A percentile compares a stretch with the other conserved stretches of the same genome.
Conservation (phyloP, 208 protist species). For the Crithidia acanthocephali region DNA sequence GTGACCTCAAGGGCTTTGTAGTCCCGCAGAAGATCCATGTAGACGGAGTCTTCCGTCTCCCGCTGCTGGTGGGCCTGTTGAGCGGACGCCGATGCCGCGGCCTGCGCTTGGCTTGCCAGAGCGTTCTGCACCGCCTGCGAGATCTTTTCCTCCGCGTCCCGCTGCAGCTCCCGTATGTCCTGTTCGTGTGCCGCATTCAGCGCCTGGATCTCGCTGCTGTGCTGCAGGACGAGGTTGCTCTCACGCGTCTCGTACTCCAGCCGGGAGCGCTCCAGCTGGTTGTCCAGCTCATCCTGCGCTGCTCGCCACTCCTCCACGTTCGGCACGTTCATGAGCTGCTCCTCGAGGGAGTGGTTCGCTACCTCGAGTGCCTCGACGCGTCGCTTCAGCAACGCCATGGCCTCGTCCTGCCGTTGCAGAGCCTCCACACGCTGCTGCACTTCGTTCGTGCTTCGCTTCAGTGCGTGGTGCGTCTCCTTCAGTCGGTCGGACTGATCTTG, state of each 20-base stretch:
- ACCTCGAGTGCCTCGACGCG: constrained; percentile 41
- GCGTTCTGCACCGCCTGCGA: constrained; percentile 31
- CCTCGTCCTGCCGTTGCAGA: constrained; percentile 47
- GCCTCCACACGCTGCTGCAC: constrained; percentile 45
- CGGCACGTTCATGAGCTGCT: constrained; percentile 34
- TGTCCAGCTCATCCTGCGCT: constrained; percentile 57
- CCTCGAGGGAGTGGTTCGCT: constrained; percentile 26
- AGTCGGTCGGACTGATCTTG: constrained; percentile 47
- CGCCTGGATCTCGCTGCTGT: constrained; percentile 70
- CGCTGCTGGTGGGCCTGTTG: neutral
- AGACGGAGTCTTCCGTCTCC: constrained; percentile 39
- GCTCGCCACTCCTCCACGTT: constrained; percentile 70
- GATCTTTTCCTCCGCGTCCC: constrained; percentile 42
- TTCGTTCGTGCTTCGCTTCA: constrained; percentile 30
- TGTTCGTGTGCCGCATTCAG: constrained; percentile 54
- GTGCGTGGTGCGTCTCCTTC: constrained; percentile 40
- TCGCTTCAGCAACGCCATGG: constrained; percentile 42
- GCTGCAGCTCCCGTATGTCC: constrained; percentile 49
- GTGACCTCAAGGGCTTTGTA: constrained; percentile 46
- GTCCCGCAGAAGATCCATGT: constrained; percentile 59
- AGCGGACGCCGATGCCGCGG: neutral
- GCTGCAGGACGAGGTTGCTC: constrained; percentile 53
- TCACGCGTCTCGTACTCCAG: constrained; percentile 59
- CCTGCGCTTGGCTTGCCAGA: constrained; percentile 14
- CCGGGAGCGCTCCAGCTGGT: constrained; percentile 44